Conservation (phyloP, 257 asterid genomes). For the Penstemon newberryi region DNA sequence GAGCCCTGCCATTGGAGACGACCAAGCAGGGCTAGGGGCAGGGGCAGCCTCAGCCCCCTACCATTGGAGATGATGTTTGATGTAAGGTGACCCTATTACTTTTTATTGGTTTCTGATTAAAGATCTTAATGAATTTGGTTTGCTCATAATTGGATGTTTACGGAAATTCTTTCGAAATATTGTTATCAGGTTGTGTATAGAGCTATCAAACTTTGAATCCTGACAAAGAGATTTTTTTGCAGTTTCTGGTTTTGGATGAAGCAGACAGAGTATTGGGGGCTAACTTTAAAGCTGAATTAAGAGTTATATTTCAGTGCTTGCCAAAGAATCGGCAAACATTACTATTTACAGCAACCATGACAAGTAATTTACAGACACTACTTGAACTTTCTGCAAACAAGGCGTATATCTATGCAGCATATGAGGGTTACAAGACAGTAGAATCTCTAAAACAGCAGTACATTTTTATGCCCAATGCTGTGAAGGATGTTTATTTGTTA, state of each 20-base stretch:
- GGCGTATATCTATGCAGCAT: slow-evolving; percentile 83
- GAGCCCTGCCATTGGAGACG: too few relatives aligned
- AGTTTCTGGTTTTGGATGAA: slow-evolving; percentile 96
- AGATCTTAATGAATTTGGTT: not conserved
- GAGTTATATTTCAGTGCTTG: slow-evolving; percentile 77
- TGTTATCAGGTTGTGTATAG: not conserved
- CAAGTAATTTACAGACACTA: slow-evolving; percentile 64
- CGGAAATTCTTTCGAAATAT: not conserved
- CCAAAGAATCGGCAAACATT: slow-evolving; percentile 90
- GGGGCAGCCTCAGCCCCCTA: too few relatives aligned
- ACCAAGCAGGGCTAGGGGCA: too few relatives aligned
- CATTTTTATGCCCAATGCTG: slow-evolving; percentile 62
- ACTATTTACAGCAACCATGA: slow-evolving; percentile 94
- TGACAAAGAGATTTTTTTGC: slow-evolving; percentile 34
- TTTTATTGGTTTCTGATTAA: not conserved
- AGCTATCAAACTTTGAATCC: slow-evolving; percentile 14
- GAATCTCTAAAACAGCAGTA: slow-evolving; percentile 86
- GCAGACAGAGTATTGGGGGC: slow-evolving; percentile 91
- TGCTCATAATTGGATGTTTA: too few relatives aligned
- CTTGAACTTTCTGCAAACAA: slow-evolving; percentile 87
- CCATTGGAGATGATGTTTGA: not conserved
- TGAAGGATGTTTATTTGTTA: slow-evolving; percentile 80
- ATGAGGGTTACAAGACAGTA: slow-evolving; percentile 85
- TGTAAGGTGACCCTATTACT: not conserved
- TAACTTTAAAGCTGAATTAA: slow-evolving; percentile 81